A percentile compares a stretch with the other conserved stretches of the same genome.
Evolutionary conservation across 2,329 filamentous ascomycete species (phyloP).

Genomic region (Gnomoniopsis smithogilvyi): DNA sequence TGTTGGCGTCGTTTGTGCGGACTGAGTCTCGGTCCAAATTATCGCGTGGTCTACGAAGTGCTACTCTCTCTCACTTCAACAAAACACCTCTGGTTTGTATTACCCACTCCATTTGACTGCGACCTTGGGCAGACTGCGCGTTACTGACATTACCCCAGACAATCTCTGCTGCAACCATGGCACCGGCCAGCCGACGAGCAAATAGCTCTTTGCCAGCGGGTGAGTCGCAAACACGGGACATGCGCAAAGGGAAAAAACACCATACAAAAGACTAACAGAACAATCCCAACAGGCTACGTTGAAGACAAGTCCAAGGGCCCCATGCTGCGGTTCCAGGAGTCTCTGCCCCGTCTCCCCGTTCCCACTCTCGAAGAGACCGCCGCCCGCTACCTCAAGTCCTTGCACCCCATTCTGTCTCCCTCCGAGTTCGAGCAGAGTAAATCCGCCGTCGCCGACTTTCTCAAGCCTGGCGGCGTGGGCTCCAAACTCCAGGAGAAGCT

Average conservation of each 20-base stretch:
- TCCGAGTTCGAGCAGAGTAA: constrained; percentile 70
- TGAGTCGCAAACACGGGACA: constrained; percentile 27
- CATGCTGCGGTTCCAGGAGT: constrained; percentile 83
- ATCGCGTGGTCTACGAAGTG: constrained; percentile 6
- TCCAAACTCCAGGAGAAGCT: constrained; percentile 85
- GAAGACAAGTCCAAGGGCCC: constrained; percentile 76
- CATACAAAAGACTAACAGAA: constrained; percentile 14
- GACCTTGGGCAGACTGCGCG: constrained; percentile 7
- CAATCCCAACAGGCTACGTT: constrained; percentile 58
- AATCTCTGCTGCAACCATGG: constrained; percentile 44
- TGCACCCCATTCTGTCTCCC: constrained; percentile 69
- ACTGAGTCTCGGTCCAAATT: constrained; percentile 31
- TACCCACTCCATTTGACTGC: constrained; percentile 1
- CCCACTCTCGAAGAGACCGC: constrained; percentile 81
- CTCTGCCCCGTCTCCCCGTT: constrained; percentile 75
- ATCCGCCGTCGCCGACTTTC: constrained; percentile 83
- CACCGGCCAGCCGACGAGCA: constrained; percentile 48
- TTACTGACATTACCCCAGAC: not conserved
- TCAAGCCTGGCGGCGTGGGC: constrained; percentile 81
- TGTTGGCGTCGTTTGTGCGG: constrained; percentile 34
- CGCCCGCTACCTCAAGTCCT: constrained; percentile 73
- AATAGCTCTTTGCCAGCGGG: constrained; percentile 56
- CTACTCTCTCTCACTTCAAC: constrained; percentile 22
- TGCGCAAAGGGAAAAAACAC: not conserved
- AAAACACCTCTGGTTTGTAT: constrained; percentile 25